A percentile compares a stretch with the other conserved stretches of the same genome.
phyloP scores from a whole-genome alignment of 2,329 filamentous ascomycete species.

The Fusarium veterinarium region DNA sequence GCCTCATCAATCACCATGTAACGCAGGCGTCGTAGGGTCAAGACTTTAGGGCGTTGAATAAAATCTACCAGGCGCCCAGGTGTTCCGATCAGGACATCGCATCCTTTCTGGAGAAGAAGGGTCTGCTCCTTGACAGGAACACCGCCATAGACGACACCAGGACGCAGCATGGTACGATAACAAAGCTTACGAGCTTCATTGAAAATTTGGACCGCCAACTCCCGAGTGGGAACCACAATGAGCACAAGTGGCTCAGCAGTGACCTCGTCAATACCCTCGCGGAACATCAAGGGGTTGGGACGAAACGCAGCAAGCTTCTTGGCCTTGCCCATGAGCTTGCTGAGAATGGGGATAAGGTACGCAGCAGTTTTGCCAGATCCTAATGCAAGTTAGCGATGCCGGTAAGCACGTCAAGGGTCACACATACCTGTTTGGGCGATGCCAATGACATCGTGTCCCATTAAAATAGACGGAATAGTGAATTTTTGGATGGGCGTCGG shows the following conservation, averaged over 20 bases:
- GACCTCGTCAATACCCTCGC: conserved; percentile 60
- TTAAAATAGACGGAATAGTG: conserved; percentile 81
- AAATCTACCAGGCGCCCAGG: conserved; percentile 89
- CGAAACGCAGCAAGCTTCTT: conserved; percentile 86
- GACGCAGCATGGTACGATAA: conserved; percentile 94
- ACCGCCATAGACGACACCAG: conserved; percentile 90
- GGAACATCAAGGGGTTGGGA: conserved; percentile 71
- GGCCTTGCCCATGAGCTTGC: conserved; percentile 94
- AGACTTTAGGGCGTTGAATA: conserved; percentile 74
- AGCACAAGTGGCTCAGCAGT: conserved; percentile 89
- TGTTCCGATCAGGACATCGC: conserved; percentile 88
- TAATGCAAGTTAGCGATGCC: conserved; percentile 52
- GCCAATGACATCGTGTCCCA: conserved; percentile 84
- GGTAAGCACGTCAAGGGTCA: not conserved
- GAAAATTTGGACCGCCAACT: conserved; percentile 94
- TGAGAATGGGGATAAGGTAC: conserved; percentile 89
- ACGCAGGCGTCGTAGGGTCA: conserved; percentile 81
- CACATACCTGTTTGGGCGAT: conserved; percentile 84
- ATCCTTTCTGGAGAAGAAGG: conserved; percentile 81
- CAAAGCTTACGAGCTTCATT: conserved; percentile 93
- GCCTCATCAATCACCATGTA: conserved; percentile 92
- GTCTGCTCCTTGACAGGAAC: conserved; percentile 77
- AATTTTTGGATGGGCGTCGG: conserved; percentile 93
- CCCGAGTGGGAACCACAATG: conserved; percentile 86
- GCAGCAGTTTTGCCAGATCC: conserved; percentile 97